Evolutionary conservation across 2,329 filamentous ascomycete species (phyloP).

Genomic region (Ceratocystis huliohia): DNA sequence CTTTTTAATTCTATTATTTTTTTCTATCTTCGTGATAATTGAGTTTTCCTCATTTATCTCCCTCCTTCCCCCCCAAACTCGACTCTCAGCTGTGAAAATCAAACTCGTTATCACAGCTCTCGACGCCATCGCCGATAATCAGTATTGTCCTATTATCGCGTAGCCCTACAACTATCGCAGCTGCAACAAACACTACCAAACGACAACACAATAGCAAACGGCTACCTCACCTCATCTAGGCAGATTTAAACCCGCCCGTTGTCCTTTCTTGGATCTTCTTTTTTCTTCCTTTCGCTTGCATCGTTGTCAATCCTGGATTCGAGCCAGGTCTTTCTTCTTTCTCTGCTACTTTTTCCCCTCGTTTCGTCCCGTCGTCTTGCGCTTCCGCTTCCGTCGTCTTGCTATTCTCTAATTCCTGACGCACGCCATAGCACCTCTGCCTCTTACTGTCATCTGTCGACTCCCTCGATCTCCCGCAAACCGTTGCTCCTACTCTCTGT

Average conservation of each 20-base stretch:
- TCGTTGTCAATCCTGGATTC: too few species aligned
- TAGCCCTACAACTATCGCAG: too few species aligned
- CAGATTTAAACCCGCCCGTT: neutral
- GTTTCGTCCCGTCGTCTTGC: slow-evolving; percentile 4
- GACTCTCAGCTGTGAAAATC: too few species aligned
- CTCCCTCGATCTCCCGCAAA: too few species aligned
- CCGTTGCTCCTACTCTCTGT: too few species aligned
- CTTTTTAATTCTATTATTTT: neutral
- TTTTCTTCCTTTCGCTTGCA: neutral
- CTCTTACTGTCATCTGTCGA: neutral
- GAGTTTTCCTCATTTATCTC: neutral
- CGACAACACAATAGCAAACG: too few species aligned
- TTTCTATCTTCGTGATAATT: neutral
- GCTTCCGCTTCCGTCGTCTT: neutral
- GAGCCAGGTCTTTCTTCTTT: neutral
- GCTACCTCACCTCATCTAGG: neutral
- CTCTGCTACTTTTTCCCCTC: neutral
- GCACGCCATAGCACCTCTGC: neutral
- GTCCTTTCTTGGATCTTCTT: neutral
- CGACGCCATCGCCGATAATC: too few species aligned
- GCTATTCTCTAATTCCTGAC: neutral
- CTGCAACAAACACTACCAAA: too few species aligned
- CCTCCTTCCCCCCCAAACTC: neutral
- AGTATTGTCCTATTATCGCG: too few species aligned
- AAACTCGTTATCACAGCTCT: too few species aligned